These are phyloP conservation scores for Viridothelium virens DNA, from an alignment of 495 filamentous ascomycete genomes.

Conservation along the genomic window DNA sequence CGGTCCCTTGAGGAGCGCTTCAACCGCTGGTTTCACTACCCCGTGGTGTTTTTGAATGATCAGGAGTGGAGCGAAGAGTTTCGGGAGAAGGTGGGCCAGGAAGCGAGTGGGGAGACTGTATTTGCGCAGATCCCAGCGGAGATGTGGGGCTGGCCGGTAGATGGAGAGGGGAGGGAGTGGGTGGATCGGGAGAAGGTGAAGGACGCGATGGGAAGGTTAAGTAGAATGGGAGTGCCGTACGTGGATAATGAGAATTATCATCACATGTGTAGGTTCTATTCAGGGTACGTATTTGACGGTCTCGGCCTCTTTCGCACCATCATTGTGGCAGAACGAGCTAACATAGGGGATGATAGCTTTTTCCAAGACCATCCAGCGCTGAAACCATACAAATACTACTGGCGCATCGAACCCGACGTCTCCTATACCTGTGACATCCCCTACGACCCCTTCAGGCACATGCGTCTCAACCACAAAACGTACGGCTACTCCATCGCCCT, in stretches of 20 bases:
- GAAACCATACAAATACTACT: conserved; percentile 37
- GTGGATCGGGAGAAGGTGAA: conserved; percentile 46
- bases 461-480: conserved; percentile 37
- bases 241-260: conserved; percentile 66
- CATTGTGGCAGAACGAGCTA: background rate
- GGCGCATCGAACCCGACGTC: conserved; percentile 37
- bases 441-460: conserved; percentile 38
- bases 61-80: conserved; percentile 80
- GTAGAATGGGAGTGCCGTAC: conserved; percentile 46
- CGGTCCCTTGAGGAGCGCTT: conserved; percentile 90
- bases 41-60: conserved; percentile 97
- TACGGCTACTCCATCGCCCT: conserved; percentile 41
- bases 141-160: conserved; percentile 43
- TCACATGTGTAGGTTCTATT: conserved; percentile 39
- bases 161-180: conserved; percentile 33
- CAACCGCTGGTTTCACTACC: conserved; percentile 89
- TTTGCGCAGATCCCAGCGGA: conserved; percentile 58
- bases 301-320: too few relatives aligned
- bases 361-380: conserved; percentile 38
- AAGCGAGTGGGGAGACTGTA: conserved; percentile 80
- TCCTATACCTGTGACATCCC: conserved; percentile 37
- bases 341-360: conserved; percentile 22
- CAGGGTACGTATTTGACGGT: conserved; percentile 14
- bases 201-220: conserved; percentile 40
- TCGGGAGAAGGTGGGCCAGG: conserved; percentile 73